A percentile compares a stretch with the other conserved stretches of the same genome.
Conservation (phyloP, 1,139 yeast genomes). For the Geotrichum klebahnii region DNA sequence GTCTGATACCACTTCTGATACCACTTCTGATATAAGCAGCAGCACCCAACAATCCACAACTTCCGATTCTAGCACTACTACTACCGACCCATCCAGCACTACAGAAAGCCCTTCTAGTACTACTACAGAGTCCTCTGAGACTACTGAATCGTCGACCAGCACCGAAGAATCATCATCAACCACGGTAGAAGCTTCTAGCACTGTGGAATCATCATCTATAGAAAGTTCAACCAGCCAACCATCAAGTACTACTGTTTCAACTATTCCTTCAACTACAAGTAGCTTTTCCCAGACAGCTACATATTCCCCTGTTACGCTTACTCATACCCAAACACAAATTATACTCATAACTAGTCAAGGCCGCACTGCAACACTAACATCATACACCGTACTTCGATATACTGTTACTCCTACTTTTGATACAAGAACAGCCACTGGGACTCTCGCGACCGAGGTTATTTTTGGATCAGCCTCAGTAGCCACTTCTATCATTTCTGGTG, state of each 20-base stretch:
- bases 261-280: not conserved
- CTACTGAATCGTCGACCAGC: not conserved
- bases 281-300: conserved; percentile 3
- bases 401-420: conserved; percentile 23
- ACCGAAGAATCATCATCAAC: not conserved
- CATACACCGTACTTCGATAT: conserved; percentile 13
- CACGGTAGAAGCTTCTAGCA: not conserved
- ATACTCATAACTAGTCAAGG: conserved; percentile 17
- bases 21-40: not conserved
- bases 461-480: conserved; percentile 11
- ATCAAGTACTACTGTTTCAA: not conserved
- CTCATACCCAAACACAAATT: conserved; percentile 20
- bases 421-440: conserved; percentile 18
- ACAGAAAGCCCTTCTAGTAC: not conserved
- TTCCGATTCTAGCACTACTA: not conserved
- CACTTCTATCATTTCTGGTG: conserved; percentile 7
- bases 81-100: not conserved
- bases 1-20: not conserved
- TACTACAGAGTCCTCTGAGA: not conserved
- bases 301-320: conserved; percentile 19
- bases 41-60: not conserved
- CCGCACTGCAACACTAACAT: conserved; percentile 19
- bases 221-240: not conserved
- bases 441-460: conserved; percentile 17
- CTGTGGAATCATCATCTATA: not conserved